These are phyloP conservation scores for Trichoderma semiorbis DNA, from an alignment of 2,329 filamentous ascomycete species.

Conservation along the genomic window DNA sequence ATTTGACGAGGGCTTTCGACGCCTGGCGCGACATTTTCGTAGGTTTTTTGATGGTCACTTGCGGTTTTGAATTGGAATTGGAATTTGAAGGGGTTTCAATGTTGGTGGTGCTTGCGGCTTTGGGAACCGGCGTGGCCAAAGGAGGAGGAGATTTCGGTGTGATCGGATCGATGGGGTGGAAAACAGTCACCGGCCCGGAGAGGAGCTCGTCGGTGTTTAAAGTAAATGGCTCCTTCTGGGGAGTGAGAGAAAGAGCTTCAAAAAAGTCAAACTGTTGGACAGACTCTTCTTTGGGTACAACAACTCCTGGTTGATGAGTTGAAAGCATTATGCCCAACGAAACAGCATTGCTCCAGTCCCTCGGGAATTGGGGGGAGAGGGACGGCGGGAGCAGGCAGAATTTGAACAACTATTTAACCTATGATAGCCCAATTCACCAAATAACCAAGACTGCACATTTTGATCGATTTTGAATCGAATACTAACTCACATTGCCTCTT, in stretches of 20 bases:
- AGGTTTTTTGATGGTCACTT: neutral
- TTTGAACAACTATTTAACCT: neutral
- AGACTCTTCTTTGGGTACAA: neutral
- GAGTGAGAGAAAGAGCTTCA: constrained; percentile 8
- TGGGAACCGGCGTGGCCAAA: neutral
- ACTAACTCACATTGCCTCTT: neutral
- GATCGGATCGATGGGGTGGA: neutral
- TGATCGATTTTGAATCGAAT: neutral
- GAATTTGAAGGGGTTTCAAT: neutral
- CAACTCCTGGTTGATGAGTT: neutral
- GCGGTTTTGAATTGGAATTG: neutral
- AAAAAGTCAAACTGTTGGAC: constrained; percentile 9
- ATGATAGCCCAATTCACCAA: neutral
- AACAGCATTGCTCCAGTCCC: neutral
- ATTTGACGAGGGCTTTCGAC: neutral
- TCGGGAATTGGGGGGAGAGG: neutral
- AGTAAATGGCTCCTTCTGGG: constrained; percentile 6
- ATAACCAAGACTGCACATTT: neutral
- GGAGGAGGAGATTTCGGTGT: neutral
- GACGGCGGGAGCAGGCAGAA: neutral
- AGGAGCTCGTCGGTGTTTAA: neutral
- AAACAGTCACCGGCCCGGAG: neutral
- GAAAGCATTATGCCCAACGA: neutral
- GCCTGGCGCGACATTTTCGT: neutral
- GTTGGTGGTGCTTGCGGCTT: neutral